Percentiles rank a stretch among this genome's conserved stretches.
These are phyloP conservation scores for Parachaetomium inaequale DNA, from an alignment of 495 filamentous ascomycete species.

Conservation along the genomic window DNA sequence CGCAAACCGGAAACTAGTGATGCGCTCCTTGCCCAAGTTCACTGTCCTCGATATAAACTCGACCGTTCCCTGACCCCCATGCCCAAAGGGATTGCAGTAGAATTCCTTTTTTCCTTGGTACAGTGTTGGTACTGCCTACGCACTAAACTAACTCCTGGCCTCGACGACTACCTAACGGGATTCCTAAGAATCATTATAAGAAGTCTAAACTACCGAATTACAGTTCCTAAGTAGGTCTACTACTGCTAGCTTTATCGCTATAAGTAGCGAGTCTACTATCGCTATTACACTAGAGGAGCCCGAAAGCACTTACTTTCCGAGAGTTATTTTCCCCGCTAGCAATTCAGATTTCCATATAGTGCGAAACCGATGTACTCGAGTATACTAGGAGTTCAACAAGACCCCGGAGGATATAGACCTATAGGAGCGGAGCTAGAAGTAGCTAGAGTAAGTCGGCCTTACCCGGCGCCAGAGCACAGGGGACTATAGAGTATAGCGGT, in stretches of 20 bases:
- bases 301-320: neutral
- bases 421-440: slow-evolving; percentile 27
- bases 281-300: neutral
- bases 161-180: no score
- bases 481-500: no score
- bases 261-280: slow-evolving; percentile 9
- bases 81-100: no score
- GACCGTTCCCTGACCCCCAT: neutral
- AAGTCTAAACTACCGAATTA: no score
- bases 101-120: no score
- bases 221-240: no score
- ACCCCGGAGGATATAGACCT: slow-evolving; percentile 35
- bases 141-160: no score
- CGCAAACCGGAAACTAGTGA: neutral
- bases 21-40: neutral
- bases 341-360: slow-evolving; percentile 35
- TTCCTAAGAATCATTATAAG: no score
- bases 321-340: slow-evolving; percentile 33
- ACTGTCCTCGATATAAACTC: neutral
- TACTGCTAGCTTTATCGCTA: no score
- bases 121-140: no score
- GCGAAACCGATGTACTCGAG: slow-evolving; percentile 31
- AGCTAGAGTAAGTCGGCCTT: slow-evolving; percentile 32
- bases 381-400: slow-evolving; percentile 36
- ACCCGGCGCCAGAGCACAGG: neutral